Percentiles rank a stretch among this genome's conserved stretches.
Conservation (phyloP, 2,329 filamentous ascomycete genomes). For the Diaporthe sp. region DNA sequence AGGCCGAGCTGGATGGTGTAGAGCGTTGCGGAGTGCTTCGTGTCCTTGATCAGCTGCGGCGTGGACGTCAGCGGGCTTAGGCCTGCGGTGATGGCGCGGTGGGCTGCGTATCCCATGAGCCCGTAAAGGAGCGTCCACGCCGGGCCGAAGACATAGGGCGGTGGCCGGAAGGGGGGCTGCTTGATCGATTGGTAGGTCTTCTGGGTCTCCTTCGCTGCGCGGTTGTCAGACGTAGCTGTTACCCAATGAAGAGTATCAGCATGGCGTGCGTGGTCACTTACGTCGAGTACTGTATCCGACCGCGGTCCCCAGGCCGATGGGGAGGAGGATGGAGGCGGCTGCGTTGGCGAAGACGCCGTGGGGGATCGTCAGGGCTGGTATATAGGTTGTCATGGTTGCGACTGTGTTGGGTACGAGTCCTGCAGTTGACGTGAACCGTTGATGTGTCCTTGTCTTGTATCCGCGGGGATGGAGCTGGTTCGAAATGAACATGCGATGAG, state of each 20-base stretch:
- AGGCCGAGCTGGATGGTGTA: conserved; percentile 88
- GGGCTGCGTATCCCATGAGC: conserved; percentile 89
- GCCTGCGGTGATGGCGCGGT: conserved; percentile 77
- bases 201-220: conserved; percentile 64
- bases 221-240: conserved; percentile 17
- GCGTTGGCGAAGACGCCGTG: conserved; percentile 76
- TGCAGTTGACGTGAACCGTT: background rate
- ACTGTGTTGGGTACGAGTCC: background rate
- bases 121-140: conserved; percentile 76
- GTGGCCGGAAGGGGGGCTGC: conserved; percentile 73
- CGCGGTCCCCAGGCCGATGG: conserved; percentile 77
- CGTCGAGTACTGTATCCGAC: conserved; percentile 76
- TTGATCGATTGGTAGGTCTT: conserved; percentile 71
- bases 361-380: conserved; percentile 82
- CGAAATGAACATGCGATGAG: background rate
- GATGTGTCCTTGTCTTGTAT: background rate
- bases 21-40: conserved; percentile 78
- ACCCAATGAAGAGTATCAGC: conserved; percentile 8
- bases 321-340: conserved; percentile 79
- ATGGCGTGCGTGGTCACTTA: conserved; percentile 51
- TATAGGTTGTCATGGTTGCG: conserved; percentile 78
- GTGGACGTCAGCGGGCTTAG: conserved; percentile 66
- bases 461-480: background rate
- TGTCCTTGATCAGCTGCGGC: conserved; percentile 61
- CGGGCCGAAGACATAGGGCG: conserved; percentile 71